Conservation (phyloP, 192 early-diverging fungal species). For the Backusella mclennaniae region DNA sequence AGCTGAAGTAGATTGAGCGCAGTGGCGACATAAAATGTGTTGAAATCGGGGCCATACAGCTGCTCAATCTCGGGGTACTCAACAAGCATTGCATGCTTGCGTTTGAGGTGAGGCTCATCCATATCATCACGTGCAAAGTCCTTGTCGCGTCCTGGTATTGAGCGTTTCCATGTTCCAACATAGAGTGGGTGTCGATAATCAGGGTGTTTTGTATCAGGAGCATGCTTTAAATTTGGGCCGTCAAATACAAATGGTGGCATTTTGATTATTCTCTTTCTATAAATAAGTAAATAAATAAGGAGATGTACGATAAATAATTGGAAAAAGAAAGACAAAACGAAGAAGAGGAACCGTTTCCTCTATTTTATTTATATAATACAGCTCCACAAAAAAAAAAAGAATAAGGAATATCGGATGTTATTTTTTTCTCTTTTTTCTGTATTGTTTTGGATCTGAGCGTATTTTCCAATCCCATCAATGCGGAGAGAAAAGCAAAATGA, state of each 20-base stretch:
- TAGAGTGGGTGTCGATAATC: conserved; percentile 78
- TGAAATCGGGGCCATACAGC: conserved; percentile 79
- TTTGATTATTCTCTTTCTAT: background rate
- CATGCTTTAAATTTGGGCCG: background rate
- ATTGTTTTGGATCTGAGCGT: too few relatives aligned
- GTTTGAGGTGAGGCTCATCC: conserved; percentile 93
- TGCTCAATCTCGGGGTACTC: conserved; percentile 85
- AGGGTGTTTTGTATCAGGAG: conserved; percentile 17
- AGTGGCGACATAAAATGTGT: conserved; percentile 72
- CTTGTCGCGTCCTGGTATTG: conserved; percentile 67
- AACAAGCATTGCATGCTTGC: conserved; percentile 81
- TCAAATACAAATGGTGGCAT: conserved; percentile 31
- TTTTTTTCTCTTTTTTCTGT: background rate
- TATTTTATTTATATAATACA: background rate
- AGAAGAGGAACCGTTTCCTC: background rate
- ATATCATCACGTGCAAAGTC: conserved; percentile 79
- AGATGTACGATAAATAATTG: background rate
- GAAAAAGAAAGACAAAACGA: background rate
- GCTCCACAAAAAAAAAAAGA: background rate
- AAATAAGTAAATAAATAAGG: background rate
- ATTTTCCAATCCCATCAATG: background rate
- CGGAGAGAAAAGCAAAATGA: background rate
- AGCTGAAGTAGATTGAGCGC: conserved; percentile 67
- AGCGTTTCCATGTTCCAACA: conserved; percentile 79
- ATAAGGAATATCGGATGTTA: background rate